phyloP scores from a whole-genome alignment of 176 grass and related monocot species.

The Triticum monococcum region DNA sequence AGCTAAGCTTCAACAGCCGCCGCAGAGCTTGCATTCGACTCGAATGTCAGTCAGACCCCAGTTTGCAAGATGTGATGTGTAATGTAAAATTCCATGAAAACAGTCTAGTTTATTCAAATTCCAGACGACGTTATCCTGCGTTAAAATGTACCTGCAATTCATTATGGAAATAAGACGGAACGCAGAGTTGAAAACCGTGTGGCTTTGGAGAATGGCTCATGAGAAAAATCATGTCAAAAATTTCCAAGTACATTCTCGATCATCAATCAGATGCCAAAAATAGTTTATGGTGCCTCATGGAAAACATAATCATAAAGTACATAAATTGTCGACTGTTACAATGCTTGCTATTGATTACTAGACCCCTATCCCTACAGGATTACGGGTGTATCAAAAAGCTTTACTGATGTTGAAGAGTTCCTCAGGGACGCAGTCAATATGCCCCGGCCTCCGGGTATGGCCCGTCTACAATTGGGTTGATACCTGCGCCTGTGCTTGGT shows the following conservation, averaged over 20 bases:
- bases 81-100: background rate
- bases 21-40: too few relatives aligned
- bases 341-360: background rate
- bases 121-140: background rate
- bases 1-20: background rate
- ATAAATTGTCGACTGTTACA: background rate
- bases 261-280: background rate
- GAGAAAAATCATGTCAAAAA: background rate
- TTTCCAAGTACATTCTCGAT: background rate
- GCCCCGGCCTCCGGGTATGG: background rate
- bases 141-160: background rate
- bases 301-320: background rate
- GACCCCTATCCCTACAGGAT: background rate
- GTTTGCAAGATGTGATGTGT: background rate
- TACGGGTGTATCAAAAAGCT: background rate
- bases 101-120: background rate
- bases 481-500: constrained; percentile 14
- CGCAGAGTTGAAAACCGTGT: too few relatives aligned
- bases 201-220: background rate
- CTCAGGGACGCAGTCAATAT: background rate
- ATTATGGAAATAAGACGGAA: background rate
- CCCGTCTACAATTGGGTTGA: background rate
- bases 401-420: background rate
- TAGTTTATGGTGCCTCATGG: background rate
- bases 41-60: background rate